Evolutionary conservation across 176 grass and related monocot genomes (phyloP).

Genomic region (Chloris gayana): DNA sequence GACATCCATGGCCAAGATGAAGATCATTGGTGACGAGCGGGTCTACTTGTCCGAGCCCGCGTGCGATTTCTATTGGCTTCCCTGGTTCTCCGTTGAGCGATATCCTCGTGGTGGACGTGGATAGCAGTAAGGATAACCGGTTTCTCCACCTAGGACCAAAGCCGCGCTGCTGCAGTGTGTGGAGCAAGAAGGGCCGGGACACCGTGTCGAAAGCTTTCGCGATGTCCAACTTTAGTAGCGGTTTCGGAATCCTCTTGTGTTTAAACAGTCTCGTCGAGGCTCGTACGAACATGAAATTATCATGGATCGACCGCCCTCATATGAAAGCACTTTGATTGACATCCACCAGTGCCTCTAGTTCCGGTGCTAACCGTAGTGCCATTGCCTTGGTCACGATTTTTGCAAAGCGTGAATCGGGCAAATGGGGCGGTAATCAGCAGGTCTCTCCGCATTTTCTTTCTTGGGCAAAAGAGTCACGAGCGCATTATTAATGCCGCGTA

Average conservation of each 20-base stretch:
- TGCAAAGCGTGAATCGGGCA: background rate
- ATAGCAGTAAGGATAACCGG: background rate
- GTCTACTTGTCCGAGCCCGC: background rate
- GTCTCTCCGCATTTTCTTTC: fast-evolving
- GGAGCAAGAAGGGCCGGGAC: fast-evolving
- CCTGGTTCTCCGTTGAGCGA: background rate
- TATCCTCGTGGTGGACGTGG: background rate
- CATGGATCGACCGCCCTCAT: background rate
- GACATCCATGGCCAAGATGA: background rate
- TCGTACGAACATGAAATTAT: background rate
- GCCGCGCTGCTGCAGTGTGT: fast-evolving
- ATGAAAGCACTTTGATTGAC: background rate
- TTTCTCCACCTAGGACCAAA: background rate
- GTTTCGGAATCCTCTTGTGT: fast-evolving
- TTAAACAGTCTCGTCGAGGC: background rate
- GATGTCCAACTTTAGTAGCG: background rate
- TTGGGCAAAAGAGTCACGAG: background rate
- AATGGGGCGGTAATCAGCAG: fast-evolving
- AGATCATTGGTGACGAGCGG: background rate
- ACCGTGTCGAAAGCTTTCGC: background rate
- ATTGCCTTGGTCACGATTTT: background rate
- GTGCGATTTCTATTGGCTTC: fast-evolving
- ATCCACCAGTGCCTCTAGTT: fast-evolving
- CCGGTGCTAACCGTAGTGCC: fast-evolving
- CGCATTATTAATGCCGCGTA: background rate